phyloP scores from a whole-genome alignment of 202 grass and related monocot species.

The Setaria viridis region DNA sequence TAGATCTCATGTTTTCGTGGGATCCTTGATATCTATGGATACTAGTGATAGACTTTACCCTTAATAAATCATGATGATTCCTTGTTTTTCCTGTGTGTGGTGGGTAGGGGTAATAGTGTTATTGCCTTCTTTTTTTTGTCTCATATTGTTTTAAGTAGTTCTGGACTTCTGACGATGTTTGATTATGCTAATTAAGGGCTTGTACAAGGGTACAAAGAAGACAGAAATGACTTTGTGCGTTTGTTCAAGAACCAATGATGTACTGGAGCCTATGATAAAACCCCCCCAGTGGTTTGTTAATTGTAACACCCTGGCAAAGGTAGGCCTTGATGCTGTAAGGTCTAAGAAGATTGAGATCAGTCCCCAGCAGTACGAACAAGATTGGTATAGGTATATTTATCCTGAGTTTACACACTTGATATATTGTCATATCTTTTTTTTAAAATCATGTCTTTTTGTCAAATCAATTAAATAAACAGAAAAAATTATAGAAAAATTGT shows the following conservation, averaged over 20 bases:
- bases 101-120: too few species aligned
- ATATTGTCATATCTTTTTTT: too few species aligned
- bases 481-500: slow-evolving; percentile 11
- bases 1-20: background rate
- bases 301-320: slow-evolving; percentile 79
- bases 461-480: background rate
- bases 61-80: too few species aligned
- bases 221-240: slow-evolving; percentile 82
- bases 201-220: slow-evolving; percentile 81
- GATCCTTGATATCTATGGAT: background rate
- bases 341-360: slow-evolving; percentile 83
- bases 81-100: too few species aligned
- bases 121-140: background rate
- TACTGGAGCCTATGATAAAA: slow-evolving; percentile 88
- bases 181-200: slow-evolving; percentile 52
- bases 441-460: too few species aligned
- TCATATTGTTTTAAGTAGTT: background rate
- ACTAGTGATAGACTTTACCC: too few species aligned
- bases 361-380: slow-evolving; percentile 82
- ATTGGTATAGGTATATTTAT: slow-evolving; percentile 73
- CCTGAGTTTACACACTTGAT: too few species aligned
- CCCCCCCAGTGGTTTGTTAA: slow-evolving; percentile 80
- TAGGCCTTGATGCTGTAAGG: slow-evolving; percentile 71
- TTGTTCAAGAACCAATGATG: slow-evolving; percentile 84
- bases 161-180: background rate